These are phyloP conservation scores for Puccinia horiana DNA, from an alignment of 1,284 basidiomycete genomes.

Conservation along the genomic window DNA sequence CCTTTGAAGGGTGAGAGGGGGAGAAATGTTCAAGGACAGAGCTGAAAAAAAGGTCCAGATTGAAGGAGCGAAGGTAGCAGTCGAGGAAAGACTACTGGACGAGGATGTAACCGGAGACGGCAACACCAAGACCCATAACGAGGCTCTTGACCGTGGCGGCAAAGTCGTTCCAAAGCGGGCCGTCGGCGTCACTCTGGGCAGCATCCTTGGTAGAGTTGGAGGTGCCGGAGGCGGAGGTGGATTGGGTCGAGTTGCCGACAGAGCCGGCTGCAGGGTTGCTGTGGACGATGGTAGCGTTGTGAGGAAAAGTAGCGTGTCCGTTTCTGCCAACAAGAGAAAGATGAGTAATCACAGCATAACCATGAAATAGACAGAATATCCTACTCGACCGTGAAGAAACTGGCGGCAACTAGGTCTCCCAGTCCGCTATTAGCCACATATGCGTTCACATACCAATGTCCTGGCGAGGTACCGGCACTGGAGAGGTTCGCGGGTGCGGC, in stretches of 20 bases:
- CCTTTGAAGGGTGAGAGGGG: not conserved
- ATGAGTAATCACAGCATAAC: not conserved
- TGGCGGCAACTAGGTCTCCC: slow-evolving; percentile 31
- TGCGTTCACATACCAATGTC: slow-evolving; percentile 37
- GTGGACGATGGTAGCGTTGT: slow-evolving; percentile 26
- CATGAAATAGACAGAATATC: not conserved
- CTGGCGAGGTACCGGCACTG: not conserved
- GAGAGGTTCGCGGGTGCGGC: slow-evolving; percentile 26
- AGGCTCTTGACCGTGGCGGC: slow-evolving; percentile 2
- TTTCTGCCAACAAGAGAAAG: not conserved
- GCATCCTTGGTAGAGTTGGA: not conserved
- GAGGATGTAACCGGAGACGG: slow-evolving; percentile 9
- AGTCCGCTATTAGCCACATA: slow-evolving; percentile 24
- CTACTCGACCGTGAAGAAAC: slow-evolving; percentile 36
- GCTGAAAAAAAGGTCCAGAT: not conserved
- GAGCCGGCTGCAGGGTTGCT: not conserved
- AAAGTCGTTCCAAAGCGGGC: not conserved
- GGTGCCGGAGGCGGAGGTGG: not conserved
- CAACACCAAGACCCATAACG: slow-evolving; percentile 24
- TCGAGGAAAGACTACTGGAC: not conserved
- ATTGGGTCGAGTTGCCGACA: not conserved
- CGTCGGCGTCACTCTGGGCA: slow-evolving; percentile 12
- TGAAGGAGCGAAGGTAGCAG: not conserved
- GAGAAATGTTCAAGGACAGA: not conserved
- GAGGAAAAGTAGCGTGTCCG: slow-evolving; percentile 12